phyloP scores from a whole-genome alignment of 2,329 filamentous ascomycete species.

The Grosmannia penicillata region DNA sequence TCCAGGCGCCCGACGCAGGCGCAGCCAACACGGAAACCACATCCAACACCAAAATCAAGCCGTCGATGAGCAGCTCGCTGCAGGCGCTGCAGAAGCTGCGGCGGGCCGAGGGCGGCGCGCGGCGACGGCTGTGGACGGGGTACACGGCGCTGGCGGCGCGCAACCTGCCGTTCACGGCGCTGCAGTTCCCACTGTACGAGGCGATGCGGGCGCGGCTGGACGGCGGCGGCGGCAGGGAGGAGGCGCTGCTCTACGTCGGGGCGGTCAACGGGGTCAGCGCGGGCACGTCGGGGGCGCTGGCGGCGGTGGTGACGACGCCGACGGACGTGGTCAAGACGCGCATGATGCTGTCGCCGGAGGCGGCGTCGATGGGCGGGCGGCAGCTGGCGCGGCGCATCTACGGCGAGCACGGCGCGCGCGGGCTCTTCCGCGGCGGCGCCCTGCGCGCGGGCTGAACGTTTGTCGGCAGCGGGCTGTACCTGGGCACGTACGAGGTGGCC shows the following conservation, averaged over 20 bases:
- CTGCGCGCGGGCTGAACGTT: slow-evolving; percentile 70
- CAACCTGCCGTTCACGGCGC: slow-evolving; percentile 74
- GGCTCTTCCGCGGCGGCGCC: slow-evolving; percentile 62
- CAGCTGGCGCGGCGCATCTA: slow-evolving; percentile 52
- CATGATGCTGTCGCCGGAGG: slow-evolving; percentile 53
- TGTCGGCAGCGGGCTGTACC: slow-evolving; percentile 67
- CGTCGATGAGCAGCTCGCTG: slow-evolving; percentile 26
- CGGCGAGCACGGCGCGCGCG: slow-evolving; percentile 50
- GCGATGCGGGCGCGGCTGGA: slow-evolving; percentile 42
- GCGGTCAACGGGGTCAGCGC: slow-evolving; percentile 60
- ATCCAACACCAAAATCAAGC: slow-evolving; percentile 7
- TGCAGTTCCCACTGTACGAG: slow-evolving; percentile 85
- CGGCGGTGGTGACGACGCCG: slow-evolving; percentile 73
- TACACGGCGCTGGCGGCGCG: slow-evolving; percentile 70
- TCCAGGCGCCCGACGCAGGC: slow-evolving; percentile 22
- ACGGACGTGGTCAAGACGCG: slow-evolving; percentile 82
- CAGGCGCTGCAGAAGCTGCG: slow-evolving; percentile 30
- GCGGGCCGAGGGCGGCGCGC: slow-evolving; percentile 33
- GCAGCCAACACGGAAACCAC: not conserved
- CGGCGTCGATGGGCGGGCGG: slow-evolving; percentile 26
- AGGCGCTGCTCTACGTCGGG: no score
- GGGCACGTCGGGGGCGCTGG: slow-evolving; percentile 56
- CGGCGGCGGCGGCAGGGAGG: no score
- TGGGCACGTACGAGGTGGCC: slow-evolving; percentile 74
- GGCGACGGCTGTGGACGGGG: slow-evolving; percentile 48